Conservation (phyloP, 805 yeast genomes). For the Candida ovalis region DNA sequence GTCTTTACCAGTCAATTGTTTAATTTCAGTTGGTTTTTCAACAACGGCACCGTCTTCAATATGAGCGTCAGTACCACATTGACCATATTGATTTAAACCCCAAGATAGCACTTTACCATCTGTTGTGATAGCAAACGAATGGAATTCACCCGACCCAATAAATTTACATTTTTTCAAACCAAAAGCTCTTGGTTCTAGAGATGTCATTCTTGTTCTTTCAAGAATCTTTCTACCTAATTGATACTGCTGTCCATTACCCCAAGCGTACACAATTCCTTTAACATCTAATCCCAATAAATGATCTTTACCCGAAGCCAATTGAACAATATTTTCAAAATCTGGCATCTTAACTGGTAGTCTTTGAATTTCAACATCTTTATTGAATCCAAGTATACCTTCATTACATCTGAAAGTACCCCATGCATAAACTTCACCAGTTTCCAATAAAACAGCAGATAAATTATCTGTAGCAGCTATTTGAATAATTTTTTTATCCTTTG, state of each 20-base stretch:
- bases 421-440: conserved; percentile 85
- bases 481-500: conserved; percentile 56
- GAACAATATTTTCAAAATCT: conserved; percentile 65
- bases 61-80: conserved; percentile 78
- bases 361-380: conserved; percentile 61
- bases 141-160: conserved; percentile 93
- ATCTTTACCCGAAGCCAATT: conserved; percentile 89
- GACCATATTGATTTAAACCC: conserved; percentile 98
- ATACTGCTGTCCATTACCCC: conserved; percentile 96
- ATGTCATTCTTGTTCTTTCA: conserved; percentile 71
- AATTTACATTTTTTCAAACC: conserved; percentile 75
- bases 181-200: conserved; percentile 77
- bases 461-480: conserved; percentile 92
- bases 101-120: conserved; percentile 74
- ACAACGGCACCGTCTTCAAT: conserved; percentile 85
- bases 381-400: conserved; percentile 87
- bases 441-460: conserved; percentile 73
- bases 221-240: conserved; percentile 85
- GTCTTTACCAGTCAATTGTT: conserved; percentile 54
- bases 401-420: conserved; percentile 98
- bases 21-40: conserved; percentile 69
- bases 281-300: conserved; percentile 81
- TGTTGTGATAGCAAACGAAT: conserved; percentile 84
- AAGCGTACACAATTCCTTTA: conserved; percentile 84
- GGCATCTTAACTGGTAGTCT: conserved; percentile 59